Conservation (phyloP, 139 green algal genomes). For the Volvox africanus region DNA sequence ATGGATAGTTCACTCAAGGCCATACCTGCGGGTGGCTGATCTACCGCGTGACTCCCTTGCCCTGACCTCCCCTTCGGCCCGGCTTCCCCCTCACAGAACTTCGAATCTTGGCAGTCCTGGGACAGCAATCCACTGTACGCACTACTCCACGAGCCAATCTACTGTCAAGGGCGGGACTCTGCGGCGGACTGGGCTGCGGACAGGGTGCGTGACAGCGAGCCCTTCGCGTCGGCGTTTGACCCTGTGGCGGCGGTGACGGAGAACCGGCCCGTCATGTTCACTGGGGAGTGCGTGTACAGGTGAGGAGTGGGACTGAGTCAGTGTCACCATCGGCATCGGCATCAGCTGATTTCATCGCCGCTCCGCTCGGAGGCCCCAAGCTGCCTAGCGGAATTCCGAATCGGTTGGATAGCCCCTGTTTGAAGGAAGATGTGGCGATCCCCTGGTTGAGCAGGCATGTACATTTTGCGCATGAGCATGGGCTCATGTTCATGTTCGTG, state of each 20-base stretch:
- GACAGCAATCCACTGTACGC: conserved; percentile 96
- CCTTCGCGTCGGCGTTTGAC: conserved; percentile 79
- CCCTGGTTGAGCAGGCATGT: no score
- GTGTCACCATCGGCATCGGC: no score
- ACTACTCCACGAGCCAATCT: conserved; percentile 97
- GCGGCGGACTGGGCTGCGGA: conserved; percentile 76
- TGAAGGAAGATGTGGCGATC: no score
- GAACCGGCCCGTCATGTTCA: conserved; percentile 82
- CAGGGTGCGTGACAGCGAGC: conserved; percentile 61
- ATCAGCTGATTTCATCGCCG: no score
- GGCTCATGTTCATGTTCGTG: no score
- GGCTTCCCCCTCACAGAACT: conserved; percentile 54
- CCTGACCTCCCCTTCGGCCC: not conserved
- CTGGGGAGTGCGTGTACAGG: conserved; percentile 96
- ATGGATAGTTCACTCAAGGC: no score
- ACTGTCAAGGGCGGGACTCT: conserved; percentile 81
- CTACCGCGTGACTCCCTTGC: no score
- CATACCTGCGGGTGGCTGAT: no score
- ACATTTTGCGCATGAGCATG: no score
- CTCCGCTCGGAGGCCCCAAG: no score
- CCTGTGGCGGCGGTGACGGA: conserved; percentile 61
- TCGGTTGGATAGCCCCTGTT: no score
- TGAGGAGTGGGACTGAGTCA: conserved; percentile 91
- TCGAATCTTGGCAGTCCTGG: conserved; percentile 82
- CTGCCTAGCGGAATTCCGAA: no score